Evolutionary conservation across 371 early-diverging fungal species (phyloP).

Genomic region (Mortierella sp.): DNA sequence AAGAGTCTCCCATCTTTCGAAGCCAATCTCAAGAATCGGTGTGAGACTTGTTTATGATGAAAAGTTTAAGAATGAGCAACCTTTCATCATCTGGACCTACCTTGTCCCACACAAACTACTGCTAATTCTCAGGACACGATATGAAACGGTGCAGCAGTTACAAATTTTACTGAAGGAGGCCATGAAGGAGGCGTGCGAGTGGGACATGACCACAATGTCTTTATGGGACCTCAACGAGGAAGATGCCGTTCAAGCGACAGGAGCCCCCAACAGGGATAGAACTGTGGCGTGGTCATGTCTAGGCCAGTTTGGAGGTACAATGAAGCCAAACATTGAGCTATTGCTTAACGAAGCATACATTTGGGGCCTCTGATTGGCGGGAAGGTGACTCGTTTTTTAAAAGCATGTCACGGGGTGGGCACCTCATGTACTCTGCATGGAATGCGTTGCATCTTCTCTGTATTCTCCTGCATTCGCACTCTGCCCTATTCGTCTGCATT

Average conservation of each 20-base stretch:
- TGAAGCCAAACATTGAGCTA: background rate
- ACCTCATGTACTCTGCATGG: no score
- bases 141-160: constrained; percentile 10
- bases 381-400: background rate
- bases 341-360: constrained; percentile 11
- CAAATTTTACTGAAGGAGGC: constrained; percentile 21
- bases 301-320: background rate
- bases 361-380: constrained; percentile 9
- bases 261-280: constrained; percentile 11
- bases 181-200: constrained; percentile 16
- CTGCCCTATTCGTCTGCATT: no score
- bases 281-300: constrained; percentile 3
- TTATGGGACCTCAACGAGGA: constrained; percentile 18
- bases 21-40: constrained; percentile 13
- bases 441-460: no score
- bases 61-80: background rate
- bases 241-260: constrained; percentile 10
- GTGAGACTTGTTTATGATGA: constrained; percentile 1
- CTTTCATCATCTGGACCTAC: constrained; percentile 20
- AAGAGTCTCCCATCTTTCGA: background rate
- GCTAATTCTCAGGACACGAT: constrained; percentile 15
- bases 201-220: constrained; percentile 8
- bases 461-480: no score
- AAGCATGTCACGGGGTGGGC: background rate
- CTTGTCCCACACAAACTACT: background rate